Percentiles rank a stretch among this genome's conserved stretches.
Conservation (phyloP, 2,329 filamentous ascomycete genomes). For the Calonectria pseudoturangicola region DNA sequence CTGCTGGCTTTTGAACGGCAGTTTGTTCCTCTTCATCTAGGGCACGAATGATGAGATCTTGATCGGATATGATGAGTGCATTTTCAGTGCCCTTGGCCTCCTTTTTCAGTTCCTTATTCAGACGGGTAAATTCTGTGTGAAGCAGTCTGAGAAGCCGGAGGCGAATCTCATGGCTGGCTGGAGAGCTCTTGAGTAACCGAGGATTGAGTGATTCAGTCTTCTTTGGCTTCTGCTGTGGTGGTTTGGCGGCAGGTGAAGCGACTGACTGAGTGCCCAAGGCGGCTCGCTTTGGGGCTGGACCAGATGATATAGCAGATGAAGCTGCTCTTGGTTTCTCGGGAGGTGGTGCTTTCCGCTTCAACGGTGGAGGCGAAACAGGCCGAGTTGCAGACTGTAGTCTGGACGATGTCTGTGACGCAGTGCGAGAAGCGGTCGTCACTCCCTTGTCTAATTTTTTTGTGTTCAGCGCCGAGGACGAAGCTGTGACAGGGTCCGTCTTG, state of each 20-base stretch:
- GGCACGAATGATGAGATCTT: conserved; percentile 80
- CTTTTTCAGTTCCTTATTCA: conserved; percentile 78
- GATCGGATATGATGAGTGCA: conserved; percentile 74
- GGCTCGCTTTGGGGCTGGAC: conserved; percentile 31
- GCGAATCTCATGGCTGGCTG: conserved; percentile 74
- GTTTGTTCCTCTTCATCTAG: conserved; percentile 87
- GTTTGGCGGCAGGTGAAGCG: conserved; percentile 43
- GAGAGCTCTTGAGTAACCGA: conserved; percentile 75
- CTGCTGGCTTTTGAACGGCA: conserved; percentile 78
- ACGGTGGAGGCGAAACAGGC: conserved; percentile 59
- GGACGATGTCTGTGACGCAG: conserved; percentile 8
- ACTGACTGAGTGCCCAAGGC: conserved; percentile 45
- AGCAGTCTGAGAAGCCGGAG: conserved; percentile 77
- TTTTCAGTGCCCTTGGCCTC: conserved; percentile 68
- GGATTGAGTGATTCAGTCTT: conserved; percentile 78
- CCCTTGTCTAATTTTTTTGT: conserved; percentile 34
- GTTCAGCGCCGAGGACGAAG: conserved; percentile 33
- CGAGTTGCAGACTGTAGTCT: conserved; percentile 52
- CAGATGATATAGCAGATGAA: conserved; percentile 34
- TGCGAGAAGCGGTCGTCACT: conserved; percentile 22
- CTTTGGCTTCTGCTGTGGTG: conserved; percentile 45
- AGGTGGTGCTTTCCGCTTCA: conserved; percentile 52
- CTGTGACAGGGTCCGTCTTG: conserved; percentile 50
- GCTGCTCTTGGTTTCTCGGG: conserved; percentile 30
- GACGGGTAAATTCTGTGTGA: conserved; percentile 78